A percentile compares a stretch with the other conserved stretches of the same genome.
phyloP scores from a whole-genome alignment of 176 grass and related monocot species.

The Hyparrhenia diplandra region DNA sequence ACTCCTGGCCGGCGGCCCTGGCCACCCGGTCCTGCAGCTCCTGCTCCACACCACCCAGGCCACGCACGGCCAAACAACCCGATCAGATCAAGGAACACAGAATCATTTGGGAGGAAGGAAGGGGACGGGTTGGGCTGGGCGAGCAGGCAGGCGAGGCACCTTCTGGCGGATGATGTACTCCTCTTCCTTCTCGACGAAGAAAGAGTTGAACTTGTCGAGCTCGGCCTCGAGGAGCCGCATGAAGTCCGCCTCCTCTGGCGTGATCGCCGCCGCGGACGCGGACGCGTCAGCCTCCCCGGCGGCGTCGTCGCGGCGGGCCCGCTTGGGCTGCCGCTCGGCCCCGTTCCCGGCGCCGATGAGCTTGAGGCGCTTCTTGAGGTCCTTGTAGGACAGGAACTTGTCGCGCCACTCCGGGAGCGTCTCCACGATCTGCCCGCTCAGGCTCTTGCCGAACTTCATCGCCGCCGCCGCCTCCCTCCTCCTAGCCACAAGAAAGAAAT shows the following conservation, averaged over 20 bases:
- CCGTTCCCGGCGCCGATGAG: constrained; percentile 33
- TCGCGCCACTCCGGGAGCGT: constrained; percentile 97
- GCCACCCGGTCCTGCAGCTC: constrained; percentile 77
- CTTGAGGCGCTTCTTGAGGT: constrained; percentile 92
- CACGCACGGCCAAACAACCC: background rate
- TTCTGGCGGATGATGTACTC: constrained; percentile 98
- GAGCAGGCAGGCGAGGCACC: constrained; percentile 11
- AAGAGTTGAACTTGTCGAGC: constrained; percentile 88
- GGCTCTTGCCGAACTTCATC: constrained; percentile 98
- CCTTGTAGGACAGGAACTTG: constrained; percentile 97
- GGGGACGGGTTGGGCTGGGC: background rate
- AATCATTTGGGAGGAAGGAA: background rate
- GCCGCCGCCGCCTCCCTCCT: background rate
- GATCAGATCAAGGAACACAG: constrained; percentile 30
- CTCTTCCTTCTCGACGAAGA: constrained; percentile 98
- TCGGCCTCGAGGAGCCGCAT: constrained; percentile 75
- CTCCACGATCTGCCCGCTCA: constrained; percentile 94
- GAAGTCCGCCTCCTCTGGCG: constrained; percentile 70
- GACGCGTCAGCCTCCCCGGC: constrained; percentile 7
- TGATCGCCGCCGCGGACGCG: constrained; percentile 26
- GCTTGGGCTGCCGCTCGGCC: constrained; percentile 49
- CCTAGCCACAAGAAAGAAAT: background rate
- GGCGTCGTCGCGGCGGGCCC: constrained; percentile 36
- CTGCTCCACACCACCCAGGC: constrained; percentile 40
- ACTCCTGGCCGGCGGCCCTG: constrained; percentile 49